Percentiles rank a stretch among this genome's conserved stretches.
Evolutionary conservation across 768 basidiomycete genomes (phyloP).

Genomic region (Panellus pusillus): DNA sequence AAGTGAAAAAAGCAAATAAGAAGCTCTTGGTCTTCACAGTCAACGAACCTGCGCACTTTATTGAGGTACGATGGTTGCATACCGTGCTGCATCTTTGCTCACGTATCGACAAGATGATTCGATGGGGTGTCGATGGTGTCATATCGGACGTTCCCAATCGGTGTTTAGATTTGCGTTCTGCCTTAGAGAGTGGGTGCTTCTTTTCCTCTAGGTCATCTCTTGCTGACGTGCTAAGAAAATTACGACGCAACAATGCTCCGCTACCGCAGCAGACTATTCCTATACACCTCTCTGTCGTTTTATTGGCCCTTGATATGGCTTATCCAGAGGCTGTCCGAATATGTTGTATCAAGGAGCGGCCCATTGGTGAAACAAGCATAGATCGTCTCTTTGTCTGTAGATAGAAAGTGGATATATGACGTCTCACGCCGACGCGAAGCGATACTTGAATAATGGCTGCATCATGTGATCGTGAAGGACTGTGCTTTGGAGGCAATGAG

Average conservation of each 20-base stretch:
- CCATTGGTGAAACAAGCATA: neutral
- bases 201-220: neutral
- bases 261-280: constrained; percentile 40
- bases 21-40: constrained; percentile 75
- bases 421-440: neutral
- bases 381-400: neutral
- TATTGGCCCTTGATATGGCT: constrained; percentile 35
- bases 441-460: neutral
- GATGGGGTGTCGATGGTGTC: constrained; percentile 53
- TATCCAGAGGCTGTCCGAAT: constrained; percentile 20
- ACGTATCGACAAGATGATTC: constrained; percentile 37
- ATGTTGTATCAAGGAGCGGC: neutral
- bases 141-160: constrained; percentile 51
- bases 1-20: constrained; percentile 59
- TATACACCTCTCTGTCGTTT: constrained; percentile 46
- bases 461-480: neutral
- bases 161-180: constrained; percentile 42
- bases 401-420: no score
- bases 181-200: constrained; percentile 34
- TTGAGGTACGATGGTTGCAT: constrained; percentile 40
- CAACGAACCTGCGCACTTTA: constrained; percentile 61
- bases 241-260: constrained; percentile 40
- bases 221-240: constrained; percentile 24
- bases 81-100: constrained; percentile 11
- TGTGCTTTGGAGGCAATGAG: constrained; percentile 5